A percentile compares a stretch with the other conserved stretches of the same genome.
Evolutionary conservation across 305 asterid genomes (phyloP).

Genomic region (Nicotiana rustica): DNA sequence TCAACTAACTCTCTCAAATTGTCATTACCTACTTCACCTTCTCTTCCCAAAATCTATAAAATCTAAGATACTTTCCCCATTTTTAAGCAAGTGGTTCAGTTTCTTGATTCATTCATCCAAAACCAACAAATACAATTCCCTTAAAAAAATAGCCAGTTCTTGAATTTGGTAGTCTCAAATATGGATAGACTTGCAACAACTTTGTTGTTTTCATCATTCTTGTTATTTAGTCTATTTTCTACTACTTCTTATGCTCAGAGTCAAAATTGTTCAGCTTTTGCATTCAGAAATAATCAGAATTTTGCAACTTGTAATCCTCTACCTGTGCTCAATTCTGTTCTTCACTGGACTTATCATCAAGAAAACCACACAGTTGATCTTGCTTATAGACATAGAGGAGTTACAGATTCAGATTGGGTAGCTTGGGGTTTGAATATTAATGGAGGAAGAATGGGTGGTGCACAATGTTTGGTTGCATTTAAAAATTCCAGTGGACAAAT

Average conservation of each 20-base stretch:
- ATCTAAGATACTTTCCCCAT: background rate
- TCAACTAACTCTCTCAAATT: conserved; percentile 3
- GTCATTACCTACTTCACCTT: conserved; percentile 25
- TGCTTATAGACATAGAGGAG: conserved; percentile 71
- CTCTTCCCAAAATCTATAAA: conserved; percentile 18
- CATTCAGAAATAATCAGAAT: conserved; percentile 43
- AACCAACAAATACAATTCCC: background rate
- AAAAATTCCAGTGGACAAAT: conserved; percentile 42
- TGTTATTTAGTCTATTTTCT: conserved; percentile 28
- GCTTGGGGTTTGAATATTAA: conserved; percentile 70
- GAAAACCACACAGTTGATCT: conserved; percentile 59
- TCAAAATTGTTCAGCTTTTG: conserved; percentile 52
- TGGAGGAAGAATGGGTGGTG: conserved; percentile 50
- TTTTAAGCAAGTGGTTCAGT: background rate
- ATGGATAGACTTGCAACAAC: background rate
- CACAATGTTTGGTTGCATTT: conserved; percentile 70
- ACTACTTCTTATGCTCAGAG: conserved; percentile 35
- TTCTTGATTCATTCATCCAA: conserved; percentile 11
- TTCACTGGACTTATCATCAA: conserved; percentile 74
- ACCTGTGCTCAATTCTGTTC: conserved; percentile 63
- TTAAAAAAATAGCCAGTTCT: background rate
- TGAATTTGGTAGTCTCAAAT: conserved; percentile 3
- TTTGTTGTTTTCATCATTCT: conserved; percentile 32
- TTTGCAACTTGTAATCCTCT: conserved; percentile 54
- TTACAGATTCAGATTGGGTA: conserved; percentile 57